Conservation (phyloP, 805 yeast species). For the Ogataea dorogensis region DNA sequence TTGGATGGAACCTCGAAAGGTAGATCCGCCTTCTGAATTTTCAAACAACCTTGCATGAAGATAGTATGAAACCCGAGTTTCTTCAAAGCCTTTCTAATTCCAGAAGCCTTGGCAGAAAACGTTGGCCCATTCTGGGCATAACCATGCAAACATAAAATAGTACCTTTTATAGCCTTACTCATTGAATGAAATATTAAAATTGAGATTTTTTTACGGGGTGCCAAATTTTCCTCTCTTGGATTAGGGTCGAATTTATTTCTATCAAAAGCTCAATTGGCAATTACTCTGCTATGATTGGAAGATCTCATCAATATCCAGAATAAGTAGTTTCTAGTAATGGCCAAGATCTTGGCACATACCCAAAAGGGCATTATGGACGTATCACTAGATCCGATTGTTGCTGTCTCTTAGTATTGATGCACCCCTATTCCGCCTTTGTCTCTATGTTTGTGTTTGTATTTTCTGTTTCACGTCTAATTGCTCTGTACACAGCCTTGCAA, state of each 20-base stretch:
- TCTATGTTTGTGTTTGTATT: background rate
- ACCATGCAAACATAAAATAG: slow-evolving; percentile 87
- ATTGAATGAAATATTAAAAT: slow-evolving; percentile 9
- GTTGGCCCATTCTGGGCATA: slow-evolving; percentile 80
- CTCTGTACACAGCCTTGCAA: slow-evolving; percentile 11
- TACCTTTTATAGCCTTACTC: slow-evolving; percentile 36
- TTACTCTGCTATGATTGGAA: slow-evolving; percentile 4
- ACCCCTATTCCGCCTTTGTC: background rate
- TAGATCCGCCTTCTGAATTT: slow-evolving; percentile 63
- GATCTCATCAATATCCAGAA: background rate
- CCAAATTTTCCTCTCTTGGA: slow-evolving; percentile 1
- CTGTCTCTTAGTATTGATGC: slow-evolving; percentile 1
- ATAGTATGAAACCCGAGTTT: slow-evolving; percentile 63
- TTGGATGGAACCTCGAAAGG: slow-evolving; percentile 56
- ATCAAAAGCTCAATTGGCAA: too few relatives aligned
- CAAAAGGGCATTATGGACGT: too few relatives aligned
- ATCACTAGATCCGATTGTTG: too few relatives aligned
- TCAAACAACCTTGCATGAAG: slow-evolving; percentile 77
- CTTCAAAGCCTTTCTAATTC: slow-evolving; percentile 73
- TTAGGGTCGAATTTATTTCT: too few relatives aligned
- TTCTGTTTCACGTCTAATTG: slow-evolving; percentile 7
- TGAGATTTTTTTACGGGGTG: slow-evolving; percentile 4
- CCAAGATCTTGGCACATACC: background rate
- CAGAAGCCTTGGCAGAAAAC: slow-evolving; percentile 87
- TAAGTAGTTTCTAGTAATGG: background rate